Conservation (phyloP, 2,329 filamentous ascomycete species). For the Penicillium sp. region DNA sequence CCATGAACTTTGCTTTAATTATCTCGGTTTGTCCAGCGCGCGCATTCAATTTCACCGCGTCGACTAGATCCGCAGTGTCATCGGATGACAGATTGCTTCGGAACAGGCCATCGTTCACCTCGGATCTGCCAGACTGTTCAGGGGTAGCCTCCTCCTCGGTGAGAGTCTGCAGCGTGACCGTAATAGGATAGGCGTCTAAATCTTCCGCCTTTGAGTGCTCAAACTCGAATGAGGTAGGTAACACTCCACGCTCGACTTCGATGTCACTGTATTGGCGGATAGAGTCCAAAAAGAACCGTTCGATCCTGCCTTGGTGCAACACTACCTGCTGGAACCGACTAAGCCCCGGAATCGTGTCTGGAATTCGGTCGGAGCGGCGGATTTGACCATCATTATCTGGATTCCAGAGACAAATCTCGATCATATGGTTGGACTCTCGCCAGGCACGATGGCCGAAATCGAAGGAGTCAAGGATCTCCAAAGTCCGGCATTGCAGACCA, state of each 20-base stretch:
- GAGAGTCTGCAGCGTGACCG: constrained; percentile 59
- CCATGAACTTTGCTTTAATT: constrained; percentile 22
- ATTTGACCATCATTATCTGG: constrained; percentile 57
- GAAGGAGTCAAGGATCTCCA: constrained; percentile 73
- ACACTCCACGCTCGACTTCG: constrained; percentile 60
- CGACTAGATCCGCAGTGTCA: constrained; percentile 58
- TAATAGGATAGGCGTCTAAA: constrained; percentile 60
- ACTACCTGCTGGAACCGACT: constrained; percentile 66
- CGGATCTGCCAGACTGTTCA: constrained; percentile 21
- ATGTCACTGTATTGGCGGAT: constrained; percentile 59
- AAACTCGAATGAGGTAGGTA: constrained; percentile 58
- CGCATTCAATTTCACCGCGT: neutral
- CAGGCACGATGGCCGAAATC: constrained; percentile 65
- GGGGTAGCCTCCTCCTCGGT: constrained; percentile 56
- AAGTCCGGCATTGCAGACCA: constrained; percentile 65
- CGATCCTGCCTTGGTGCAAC: constrained; percentile 71
- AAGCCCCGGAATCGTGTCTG: constrained; percentile 64
- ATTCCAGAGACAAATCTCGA: constrained; percentile 39
- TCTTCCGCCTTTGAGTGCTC: constrained; percentile 54
- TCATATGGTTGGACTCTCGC: constrained; percentile 34
- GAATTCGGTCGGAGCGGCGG: constrained; percentile 60
- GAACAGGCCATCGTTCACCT: constrained; percentile 56
- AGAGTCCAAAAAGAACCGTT: constrained; percentile 66
- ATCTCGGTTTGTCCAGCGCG: neutral
- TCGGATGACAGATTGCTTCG: constrained; percentile 61